Evolutionary conservation across 768 basidiomycete genomes (phyloP).

Genomic region (Aureoboletus auriporus): DNA sequence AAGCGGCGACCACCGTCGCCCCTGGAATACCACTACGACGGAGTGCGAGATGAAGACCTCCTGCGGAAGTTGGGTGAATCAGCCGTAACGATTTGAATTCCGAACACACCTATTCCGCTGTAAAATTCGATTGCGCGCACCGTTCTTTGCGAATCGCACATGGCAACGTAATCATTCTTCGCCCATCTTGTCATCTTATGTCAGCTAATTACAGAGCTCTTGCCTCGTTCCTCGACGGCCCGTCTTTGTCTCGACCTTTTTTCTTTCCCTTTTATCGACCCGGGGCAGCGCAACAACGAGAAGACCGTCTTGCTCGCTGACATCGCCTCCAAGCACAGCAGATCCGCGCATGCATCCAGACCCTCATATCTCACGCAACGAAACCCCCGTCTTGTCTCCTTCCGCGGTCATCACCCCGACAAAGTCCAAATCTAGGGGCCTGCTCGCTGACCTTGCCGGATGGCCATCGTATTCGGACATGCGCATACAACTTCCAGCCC

Average conservation of each 20-base stretch:
- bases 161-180: constrained; percentile 4
- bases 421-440: constrained; percentile 5
- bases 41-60: constrained; percentile 71
- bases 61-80: constrained; percentile 33
- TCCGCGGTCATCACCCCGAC: constrained; percentile 10
- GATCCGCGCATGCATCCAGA: constrained; percentile 4
- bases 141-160: constrained; percentile 4
- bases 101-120: constrained; percentile 66
- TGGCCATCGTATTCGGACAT: constrained; percentile 16
- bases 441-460: constrained; percentile 12
- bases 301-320: too few relatives aligned
- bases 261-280: constrained; percentile 1
- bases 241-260: constrained; percentile 5
- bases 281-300: too few relatives aligned
- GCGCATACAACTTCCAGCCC: constrained; percentile 5
- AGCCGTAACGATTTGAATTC: neutral
- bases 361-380: constrained; percentile 1
- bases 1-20: constrained; percentile 54
- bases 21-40: constrained; percentile 45
- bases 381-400: constrained; percentile 2
- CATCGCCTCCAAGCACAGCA: too few relatives aligned
- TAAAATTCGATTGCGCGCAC: constrained; percentile 59
- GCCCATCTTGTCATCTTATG: constrained; percentile 4
- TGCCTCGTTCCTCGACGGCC: constrained; percentile 10
- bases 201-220: constrained; percentile 17